phyloP scores from a whole-genome alignment of 768 basidiomycete genomes.

The Hydnum rufescens region DNA sequence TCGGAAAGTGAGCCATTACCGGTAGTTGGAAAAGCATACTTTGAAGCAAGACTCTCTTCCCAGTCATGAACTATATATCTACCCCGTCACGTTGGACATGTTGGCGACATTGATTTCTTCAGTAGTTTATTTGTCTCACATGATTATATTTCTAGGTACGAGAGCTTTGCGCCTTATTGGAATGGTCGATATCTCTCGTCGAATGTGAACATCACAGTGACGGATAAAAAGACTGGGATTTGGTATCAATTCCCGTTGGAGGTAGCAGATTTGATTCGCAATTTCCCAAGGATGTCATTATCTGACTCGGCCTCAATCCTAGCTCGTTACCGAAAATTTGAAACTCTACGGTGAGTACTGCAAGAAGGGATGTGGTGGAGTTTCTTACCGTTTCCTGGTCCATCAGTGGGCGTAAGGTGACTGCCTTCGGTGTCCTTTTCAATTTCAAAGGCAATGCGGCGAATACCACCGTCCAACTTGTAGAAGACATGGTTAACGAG shows the following conservation, averaged over 20 bases:
- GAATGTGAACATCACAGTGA: slow-evolving; percentile 67
- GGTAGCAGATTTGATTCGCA: slow-evolving; percentile 13
- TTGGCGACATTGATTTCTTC: slow-evolving; percentile 15
- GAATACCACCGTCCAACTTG: slow-evolving; percentile 57
- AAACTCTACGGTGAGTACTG: slow-evolving; percentile 38
- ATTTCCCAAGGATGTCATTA: no score
- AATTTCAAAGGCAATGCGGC: slow-evolving; percentile 52
- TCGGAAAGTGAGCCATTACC: slow-evolving; percentile 45
- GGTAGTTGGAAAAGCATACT: neutral
- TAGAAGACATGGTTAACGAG: slow-evolving; percentile 60
- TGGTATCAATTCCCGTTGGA: slow-evolving; percentile 28
- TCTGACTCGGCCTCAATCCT: no score
- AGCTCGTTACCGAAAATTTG: slow-evolving; percentile 53
- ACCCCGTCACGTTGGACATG: slow-evolving; percentile 49
- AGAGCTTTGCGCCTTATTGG: slow-evolving; percentile 45
- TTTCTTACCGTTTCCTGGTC: neutral
- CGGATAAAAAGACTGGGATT: slow-evolving; percentile 21
- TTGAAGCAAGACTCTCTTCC: slow-evolving; percentile 15
- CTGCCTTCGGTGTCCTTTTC: slow-evolving; percentile 60
- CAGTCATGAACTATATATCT: slow-evolving; percentile 72
- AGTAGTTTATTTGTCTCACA: neutral
- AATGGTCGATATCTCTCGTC: slow-evolving; percentile 62
- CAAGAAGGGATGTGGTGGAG: neutral
- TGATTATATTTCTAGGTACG: slow-evolving; percentile 25
- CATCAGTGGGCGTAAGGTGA: slow-evolving; percentile 44